Percentiles rank a stretch among this genome's conserved stretches.
These are phyloP conservation scores for Cryomyces minteri DNA, from an alignment of 495 filamentous ascomycete genomes.

Conservation along the genomic window DNA sequence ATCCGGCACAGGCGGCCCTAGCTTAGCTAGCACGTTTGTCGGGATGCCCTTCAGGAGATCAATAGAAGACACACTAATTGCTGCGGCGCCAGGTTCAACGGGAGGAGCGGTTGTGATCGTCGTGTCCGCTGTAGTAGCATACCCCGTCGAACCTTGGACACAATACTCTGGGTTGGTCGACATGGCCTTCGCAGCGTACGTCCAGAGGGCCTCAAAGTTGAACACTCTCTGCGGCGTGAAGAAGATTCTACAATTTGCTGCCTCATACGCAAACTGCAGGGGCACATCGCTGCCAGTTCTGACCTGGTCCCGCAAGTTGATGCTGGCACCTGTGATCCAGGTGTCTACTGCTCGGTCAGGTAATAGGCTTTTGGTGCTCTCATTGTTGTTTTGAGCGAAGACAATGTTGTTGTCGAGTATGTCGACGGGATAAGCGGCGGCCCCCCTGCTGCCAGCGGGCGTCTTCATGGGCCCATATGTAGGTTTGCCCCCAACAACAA, in stretches of 20 bases:
- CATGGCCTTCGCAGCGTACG: constrained; percentile 9
- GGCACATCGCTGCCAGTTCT: constrained; percentile 13
- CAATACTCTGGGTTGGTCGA: neutral
- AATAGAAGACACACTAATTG: no score
- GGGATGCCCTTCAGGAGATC: no score
- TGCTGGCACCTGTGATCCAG: neutral
- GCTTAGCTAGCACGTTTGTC: no score
- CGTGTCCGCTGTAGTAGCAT: neutral
- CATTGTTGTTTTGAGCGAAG: neutral
- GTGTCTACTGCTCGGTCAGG: neutral
- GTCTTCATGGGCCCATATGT: constrained; percentile 16
- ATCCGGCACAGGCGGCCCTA: no score
- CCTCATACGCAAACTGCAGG: constrained; percentile 20
- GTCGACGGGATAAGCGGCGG: constrained; percentile 7
- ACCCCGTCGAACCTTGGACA: neutral
- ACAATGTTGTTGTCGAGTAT: constrained; percentile 8
- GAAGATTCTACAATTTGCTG: constrained; percentile 18
- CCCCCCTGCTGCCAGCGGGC: constrained; percentile 14
- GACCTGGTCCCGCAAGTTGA: constrained; percentile 18
- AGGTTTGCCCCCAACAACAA: constrained; percentile 31
- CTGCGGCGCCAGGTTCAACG: no score
- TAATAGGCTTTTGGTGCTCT: neutral
- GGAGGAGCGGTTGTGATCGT: neutral
- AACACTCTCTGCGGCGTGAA: constrained; percentile 17
- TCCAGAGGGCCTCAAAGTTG: constrained; percentile 16